These are phyloP conservation scores for Pulveroboletus sp. DNA, from an alignment of 768 basidiomycete genomes.

Conservation along the genomic window DNA sequence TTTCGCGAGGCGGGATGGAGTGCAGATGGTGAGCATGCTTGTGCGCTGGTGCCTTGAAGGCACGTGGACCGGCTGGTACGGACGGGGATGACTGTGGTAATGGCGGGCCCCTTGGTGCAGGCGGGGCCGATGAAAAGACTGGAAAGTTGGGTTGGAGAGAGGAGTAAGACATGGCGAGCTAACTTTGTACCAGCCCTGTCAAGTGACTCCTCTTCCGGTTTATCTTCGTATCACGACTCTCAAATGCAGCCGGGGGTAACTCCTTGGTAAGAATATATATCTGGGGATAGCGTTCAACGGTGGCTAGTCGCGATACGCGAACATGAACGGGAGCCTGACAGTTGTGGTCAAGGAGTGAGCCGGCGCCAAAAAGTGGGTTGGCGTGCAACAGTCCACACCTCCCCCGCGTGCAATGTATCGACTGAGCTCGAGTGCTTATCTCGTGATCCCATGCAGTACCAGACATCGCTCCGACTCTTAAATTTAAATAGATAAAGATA, in stretches of 20 bases:
- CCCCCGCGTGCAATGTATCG: no score
- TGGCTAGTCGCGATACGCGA: background rate
- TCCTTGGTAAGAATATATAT: background rate
- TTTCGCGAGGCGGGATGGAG: conserved; percentile 81
- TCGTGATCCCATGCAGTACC: no score
- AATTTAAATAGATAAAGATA: background rate
- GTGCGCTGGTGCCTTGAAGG: conserved; percentile 73
- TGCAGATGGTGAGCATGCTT: conserved; percentile 87
- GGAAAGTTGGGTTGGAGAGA: conserved; percentile 22
- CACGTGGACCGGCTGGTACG: conserved; percentile 7
- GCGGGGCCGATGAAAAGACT: conserved; percentile 14
- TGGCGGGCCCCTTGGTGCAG: background rate
- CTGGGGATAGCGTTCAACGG: background rate
- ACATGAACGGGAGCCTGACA: conserved; percentile 1
- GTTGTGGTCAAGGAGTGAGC: background rate
- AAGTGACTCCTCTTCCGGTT: conserved; percentile 10
- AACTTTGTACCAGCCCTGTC: background rate
- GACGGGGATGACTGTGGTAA: conserved; percentile 16
- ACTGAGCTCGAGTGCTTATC: no score
- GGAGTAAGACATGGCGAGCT: conserved; percentile 27
- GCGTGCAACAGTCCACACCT: no score
- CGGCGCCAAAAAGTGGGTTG: no score
- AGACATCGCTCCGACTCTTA: background rate
- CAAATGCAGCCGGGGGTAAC: conserved; percentile 1
- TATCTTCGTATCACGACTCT: conserved; percentile 15